Conservation (phyloP, 2,329 filamentous ascomycete species). For the Fusarium anguioides region DNA sequence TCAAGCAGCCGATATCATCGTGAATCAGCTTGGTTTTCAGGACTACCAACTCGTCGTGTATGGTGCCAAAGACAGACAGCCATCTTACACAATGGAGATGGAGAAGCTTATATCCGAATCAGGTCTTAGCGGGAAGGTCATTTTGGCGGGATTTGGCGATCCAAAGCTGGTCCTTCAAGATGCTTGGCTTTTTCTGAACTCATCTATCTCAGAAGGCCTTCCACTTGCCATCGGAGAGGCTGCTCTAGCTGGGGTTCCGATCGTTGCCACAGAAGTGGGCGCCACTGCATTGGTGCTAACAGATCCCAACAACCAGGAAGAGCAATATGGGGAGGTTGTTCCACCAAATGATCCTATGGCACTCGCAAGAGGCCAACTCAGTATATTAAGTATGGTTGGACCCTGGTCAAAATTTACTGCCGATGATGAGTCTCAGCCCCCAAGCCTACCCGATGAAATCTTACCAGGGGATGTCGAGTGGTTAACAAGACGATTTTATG, state of each 20-base stretch:
- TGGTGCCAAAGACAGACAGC: slow-evolving; percentile 36
- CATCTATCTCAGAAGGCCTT: slow-evolving; percentile 35
- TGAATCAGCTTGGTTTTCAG: slow-evolving; percentile 31
- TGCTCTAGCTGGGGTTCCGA: slow-evolving; percentile 32
- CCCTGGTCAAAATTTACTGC: slow-evolving; percentile 30
- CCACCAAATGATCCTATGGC: slow-evolving; percentile 34
- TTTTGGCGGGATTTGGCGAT: slow-evolving; percentile 34
- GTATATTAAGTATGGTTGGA: slow-evolving; percentile 35
- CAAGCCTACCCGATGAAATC: slow-evolving; percentile 29
- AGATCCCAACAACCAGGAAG: slow-evolving; percentile 28
- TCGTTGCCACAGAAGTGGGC: slow-evolving; percentile 36
- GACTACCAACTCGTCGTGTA: slow-evolving; percentile 36
- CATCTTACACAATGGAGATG: slow-evolving; percentile 34
- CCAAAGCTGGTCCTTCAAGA: slow-evolving; percentile 34
- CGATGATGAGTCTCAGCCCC: slow-evolving; percentile 3
- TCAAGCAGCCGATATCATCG: slow-evolving; percentile 34
- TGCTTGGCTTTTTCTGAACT: slow-evolving; percentile 40
- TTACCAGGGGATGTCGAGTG: slow-evolving; percentile 22
- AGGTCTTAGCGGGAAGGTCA: slow-evolving; percentile 17
- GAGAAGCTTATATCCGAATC: slow-evolving; percentile 34
- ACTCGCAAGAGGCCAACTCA: slow-evolving; percentile 29
- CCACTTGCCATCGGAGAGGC: slow-evolving; percentile 36
- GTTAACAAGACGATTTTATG: slow-evolving; percentile 28
- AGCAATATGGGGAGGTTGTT: slow-evolving; percentile 37
- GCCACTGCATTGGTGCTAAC: slow-evolving; percentile 34